A percentile compares a stretch with the other conserved stretches of the same genome.
Evolutionary conservation across 75 land plant species (phyloP).

Genomic region (Sequoiadendron giganteum): DNA sequence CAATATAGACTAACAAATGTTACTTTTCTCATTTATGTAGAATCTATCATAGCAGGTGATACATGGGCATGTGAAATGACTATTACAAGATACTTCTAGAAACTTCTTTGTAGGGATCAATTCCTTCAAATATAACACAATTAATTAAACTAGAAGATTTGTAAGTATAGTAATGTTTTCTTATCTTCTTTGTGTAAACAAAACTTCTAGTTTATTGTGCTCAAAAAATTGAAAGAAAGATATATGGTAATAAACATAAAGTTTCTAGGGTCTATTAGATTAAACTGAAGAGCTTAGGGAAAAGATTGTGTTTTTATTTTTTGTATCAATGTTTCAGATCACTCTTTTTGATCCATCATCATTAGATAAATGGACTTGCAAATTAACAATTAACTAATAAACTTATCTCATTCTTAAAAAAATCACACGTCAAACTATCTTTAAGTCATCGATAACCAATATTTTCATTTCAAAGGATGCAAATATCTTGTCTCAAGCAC

Average conservation of each 20-base stretch:
- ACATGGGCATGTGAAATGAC: not conserved
- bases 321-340: not conserved
- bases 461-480: too few relatives aligned
- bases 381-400: too few relatives aligned
- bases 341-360: not conserved
- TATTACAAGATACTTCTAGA: constrained; percentile 27
- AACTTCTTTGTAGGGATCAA: constrained; percentile 35
- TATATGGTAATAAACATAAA: not conserved
- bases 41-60: not conserved
- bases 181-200: too few relatives aligned
- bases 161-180: constrained; percentile 8
- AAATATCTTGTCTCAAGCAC: too few relatives aligned
- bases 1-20: not conserved
- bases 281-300: too few relatives aligned
- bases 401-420: too few relatives aligned
- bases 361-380: not conserved
- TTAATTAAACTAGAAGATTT: constrained; percentile 27
- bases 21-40: not conserved
- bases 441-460: too few relatives aligned
- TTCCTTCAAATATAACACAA: constrained; percentile 32
- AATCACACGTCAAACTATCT: too few relatives aligned
- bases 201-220: not conserved
- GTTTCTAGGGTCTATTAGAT: not conserved
- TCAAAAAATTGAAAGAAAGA: not conserved
- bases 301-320: too few relatives aligned